Evolutionary conservation across 2,329 filamentous ascomycete genomes (phyloP).

Genomic region (Ceratocystis diversiconidia): DNA sequence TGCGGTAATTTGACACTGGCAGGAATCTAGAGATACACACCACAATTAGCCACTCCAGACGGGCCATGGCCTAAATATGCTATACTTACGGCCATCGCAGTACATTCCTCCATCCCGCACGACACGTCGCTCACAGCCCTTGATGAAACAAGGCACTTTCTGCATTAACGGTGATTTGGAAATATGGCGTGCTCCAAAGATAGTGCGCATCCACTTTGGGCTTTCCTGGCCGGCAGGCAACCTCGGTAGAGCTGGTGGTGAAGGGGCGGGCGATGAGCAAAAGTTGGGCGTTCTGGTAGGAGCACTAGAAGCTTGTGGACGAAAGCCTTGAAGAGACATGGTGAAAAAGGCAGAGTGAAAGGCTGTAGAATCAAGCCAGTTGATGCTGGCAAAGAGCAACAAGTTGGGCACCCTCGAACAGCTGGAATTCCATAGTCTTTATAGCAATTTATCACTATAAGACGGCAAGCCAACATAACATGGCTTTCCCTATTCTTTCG

Average conservation of each 20-base stretch:
- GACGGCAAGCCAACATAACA: not conserved
- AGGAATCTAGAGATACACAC: not conserved
- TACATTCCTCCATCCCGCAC: slow-evolving; percentile 5
- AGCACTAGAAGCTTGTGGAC: not conserved
- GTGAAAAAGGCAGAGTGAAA: not conserved
- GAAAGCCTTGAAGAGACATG: not conserved
- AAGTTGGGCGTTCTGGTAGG: not conserved
- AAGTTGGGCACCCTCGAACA: not conserved
- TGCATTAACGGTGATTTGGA: slow-evolving; percentile 7
- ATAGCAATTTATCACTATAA: not conserved
- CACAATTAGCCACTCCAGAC: not conserved
- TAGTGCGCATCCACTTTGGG: slow-evolving; percentile 8
- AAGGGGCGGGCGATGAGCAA: not conserved
- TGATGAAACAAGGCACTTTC: slow-evolving; percentile 11
- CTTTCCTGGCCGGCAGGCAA: not conserved
- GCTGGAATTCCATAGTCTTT: slow-evolving; percentile 1
- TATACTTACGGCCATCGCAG: not conserved
- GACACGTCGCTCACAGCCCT: not conserved
- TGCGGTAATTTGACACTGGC: not conserved
- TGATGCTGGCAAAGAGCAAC: not conserved
- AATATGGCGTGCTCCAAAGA: slow-evolving; percentile 12
- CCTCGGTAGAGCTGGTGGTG: not conserved
- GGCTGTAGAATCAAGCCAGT: not conserved
- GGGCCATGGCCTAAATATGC: not conserved
- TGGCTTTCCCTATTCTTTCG: not conserved